Conservation (phyloP, 225 moss, liverwort and hornwort genomes). For the Physcomitrium patens region DNA sequence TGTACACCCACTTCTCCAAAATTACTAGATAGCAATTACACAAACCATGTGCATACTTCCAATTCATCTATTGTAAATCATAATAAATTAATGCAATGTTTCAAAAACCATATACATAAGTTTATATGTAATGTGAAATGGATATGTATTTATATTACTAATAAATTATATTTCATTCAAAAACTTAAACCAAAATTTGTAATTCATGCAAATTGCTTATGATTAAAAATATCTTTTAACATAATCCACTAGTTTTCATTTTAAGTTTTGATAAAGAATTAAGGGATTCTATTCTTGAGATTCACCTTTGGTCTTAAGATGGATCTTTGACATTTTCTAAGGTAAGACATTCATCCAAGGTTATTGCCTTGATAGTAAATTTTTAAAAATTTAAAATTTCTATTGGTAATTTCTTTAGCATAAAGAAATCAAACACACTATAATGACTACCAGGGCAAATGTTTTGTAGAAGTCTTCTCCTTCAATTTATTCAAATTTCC, state of each 20-base stretch:
- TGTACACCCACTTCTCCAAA: background rate
- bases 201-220: background rate
- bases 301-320: no score
- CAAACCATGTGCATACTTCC: slow-evolving; percentile 23
- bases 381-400: slow-evolving; percentile 1
- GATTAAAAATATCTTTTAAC: background rate
- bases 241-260: background rate
- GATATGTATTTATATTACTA: no score
- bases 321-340: slow-evolving; percentile 3
- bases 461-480: no score
- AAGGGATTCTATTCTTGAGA: background rate
- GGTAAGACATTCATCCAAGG: background rate
- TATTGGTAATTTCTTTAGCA: slow-evolving; percentile 13
- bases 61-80: background rate
- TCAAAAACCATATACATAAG: no score
- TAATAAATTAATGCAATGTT: background rate
- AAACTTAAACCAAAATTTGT: no score
- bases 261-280: background rate
- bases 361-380: slow-evolving; percentile 18
- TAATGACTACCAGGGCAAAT: no score
- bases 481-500: no score
- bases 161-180: no score
- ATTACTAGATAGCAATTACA: background rate
- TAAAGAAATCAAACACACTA: background rate
- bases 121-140: background rate